Conservation (phyloP, 495 filamentous ascomycete species). For the Penicillium pancosmium region DNA sequence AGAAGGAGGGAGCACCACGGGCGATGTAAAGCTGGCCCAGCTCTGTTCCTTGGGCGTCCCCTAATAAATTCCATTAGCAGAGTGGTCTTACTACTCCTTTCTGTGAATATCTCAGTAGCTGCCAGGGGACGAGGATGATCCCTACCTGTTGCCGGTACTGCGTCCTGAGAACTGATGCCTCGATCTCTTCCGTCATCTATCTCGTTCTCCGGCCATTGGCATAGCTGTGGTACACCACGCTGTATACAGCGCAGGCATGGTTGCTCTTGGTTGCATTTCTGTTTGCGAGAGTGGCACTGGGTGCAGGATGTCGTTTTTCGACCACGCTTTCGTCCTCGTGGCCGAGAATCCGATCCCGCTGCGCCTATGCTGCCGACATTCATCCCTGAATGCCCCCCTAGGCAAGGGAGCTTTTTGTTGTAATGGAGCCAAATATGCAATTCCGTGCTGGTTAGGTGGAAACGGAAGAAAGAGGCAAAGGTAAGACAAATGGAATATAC, state of each 20-base stretch:
- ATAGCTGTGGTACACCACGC: conserved; percentile 15
- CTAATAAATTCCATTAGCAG: neutral
- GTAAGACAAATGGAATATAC: conserved; percentile 1
- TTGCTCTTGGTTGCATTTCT: conserved; percentile 16
- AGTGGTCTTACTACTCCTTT: neutral
- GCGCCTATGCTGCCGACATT: neutral
- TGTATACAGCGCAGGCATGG: conserved; percentile 20
- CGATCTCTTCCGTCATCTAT: neutral
- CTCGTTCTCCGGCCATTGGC: conserved; percentile 13
- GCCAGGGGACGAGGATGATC: neutral
- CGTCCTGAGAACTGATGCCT: neutral
- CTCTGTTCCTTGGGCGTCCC: conserved; percentile 13
- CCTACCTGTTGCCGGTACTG: conserved; percentile 13
- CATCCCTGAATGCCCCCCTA: neutral
- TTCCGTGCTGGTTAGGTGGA: neutral
- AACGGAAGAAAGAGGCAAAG: neutral
- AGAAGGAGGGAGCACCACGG: conserved; percentile 19
- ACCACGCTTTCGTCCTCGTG: conserved; percentile 12
- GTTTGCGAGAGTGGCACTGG: conserved; percentile 19
- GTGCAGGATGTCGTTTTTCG: conserved; percentile 21
- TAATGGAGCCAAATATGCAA: no score
- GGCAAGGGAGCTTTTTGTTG: neutral
- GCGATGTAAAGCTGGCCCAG: conserved; percentile 21
- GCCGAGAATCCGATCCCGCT: neutral
- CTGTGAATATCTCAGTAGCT: neutral